Percentiles rank a stretch among this genome's conserved stretches.
Conservation (phyloP, 2,329 filamentous ascomycete species). For the Diaporthe destruens region DNA sequence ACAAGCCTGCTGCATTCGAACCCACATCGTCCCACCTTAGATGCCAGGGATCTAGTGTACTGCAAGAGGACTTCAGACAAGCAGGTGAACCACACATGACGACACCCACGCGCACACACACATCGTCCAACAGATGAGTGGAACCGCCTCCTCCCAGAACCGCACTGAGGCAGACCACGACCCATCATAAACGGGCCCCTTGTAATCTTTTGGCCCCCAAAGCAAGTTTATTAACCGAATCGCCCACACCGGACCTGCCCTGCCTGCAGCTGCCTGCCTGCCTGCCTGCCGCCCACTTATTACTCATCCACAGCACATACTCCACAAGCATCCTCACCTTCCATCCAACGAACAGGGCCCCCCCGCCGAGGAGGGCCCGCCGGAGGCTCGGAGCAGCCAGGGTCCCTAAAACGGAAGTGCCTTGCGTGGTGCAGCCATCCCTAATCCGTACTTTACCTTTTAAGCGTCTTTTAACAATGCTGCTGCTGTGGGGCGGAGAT, state of each 20-base stretch:
- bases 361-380: not conserved
- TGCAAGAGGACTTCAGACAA: not conserved
- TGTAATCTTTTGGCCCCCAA: not conserved
- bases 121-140: not conserved
- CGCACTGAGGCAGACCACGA: slow-evolving; percentile 14
- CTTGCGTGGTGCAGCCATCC: slow-evolving; percentile 8
- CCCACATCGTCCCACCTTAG: not conserved
- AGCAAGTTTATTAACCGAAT: not conserved
- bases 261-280: not conserved
- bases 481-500: slow-evolving; percentile 16
- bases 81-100: slow-evolving; percentile 21
- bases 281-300: not conserved
- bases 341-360: not conserved
- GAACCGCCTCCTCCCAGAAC: not conserved
- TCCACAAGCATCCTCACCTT: too few relatives aligned
- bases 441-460: slow-evolving; percentile 34
- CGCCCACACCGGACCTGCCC: not conserved
- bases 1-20: not conserved
- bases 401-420: slow-evolving; percentile 23
- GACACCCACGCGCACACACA: not conserved
- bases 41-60: not conserved
- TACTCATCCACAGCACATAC: not conserved
- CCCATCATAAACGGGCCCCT: slow-evolving; percentile 1
- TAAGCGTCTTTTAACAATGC: slow-evolving; percentile 37
- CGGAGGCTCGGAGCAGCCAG: not conserved